Conservation (phyloP, 352 stramenopile genomes). For the Phytophthora chlamydospora region DNA sequence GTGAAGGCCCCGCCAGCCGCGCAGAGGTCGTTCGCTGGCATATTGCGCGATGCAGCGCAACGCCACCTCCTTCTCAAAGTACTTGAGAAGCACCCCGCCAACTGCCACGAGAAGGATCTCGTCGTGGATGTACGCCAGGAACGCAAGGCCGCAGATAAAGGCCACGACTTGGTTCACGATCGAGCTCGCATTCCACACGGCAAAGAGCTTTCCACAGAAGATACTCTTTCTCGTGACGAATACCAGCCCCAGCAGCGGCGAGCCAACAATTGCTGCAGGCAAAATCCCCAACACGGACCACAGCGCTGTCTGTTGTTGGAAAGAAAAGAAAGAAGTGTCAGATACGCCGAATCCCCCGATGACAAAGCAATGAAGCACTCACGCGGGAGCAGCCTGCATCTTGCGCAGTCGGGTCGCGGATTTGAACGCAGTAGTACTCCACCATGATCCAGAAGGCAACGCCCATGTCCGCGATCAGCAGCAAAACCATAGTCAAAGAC, state of each 20-base stretch:
- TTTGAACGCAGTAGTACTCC: conserved; percentile 89
- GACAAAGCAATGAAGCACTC: conserved; percentile 17
- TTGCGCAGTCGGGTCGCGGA: conserved; percentile 71
- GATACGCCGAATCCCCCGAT: background rate
- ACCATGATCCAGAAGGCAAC: conserved; percentile 80
- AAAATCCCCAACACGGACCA: conserved; percentile 68
- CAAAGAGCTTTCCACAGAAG: conserved; percentile 78
- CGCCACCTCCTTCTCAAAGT: conserved; percentile 69
- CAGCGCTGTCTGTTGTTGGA: conserved; percentile 50
- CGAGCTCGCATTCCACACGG: conserved; percentile 73
- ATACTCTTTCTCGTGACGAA: conserved; percentile 77
- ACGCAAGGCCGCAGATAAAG: conserved; percentile 61
- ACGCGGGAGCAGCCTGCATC: conserved; percentile 83
- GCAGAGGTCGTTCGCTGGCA: conserved; percentile 61
- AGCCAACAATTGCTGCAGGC: conserved; percentile 61
- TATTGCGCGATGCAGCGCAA: conserved; percentile 83
- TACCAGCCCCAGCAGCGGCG: conserved; percentile 69
- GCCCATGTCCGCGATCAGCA: conserved; percentile 70
- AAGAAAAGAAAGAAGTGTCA: conserved; percentile 12
- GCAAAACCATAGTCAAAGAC: conserved; percentile 55
- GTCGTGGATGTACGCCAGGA: conserved; percentile 73
- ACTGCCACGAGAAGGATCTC: conserved; percentile 65
- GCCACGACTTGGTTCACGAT: conserved; percentile 76
- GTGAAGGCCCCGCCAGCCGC: conserved; percentile 79
- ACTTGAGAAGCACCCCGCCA: conserved; percentile 65